Conservation (phyloP, 257 asterid genomes). For the Linaria vulgaris region DNA sequence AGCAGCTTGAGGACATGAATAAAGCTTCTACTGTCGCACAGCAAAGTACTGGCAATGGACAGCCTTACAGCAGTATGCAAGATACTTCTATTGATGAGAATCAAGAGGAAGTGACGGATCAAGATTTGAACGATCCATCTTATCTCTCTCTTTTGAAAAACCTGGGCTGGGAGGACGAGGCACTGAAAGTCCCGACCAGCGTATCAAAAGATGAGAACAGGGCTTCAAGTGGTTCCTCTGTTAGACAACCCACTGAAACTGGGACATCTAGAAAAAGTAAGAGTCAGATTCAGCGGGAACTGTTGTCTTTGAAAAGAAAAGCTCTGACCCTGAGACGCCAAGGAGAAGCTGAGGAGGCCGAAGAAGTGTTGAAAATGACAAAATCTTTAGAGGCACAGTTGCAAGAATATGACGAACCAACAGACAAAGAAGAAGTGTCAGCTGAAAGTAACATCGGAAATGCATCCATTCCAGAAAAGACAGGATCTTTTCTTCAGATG, state of each 20-base stretch:
- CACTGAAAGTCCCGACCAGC: conserved; percentile 22
- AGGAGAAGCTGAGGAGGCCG: conserved; percentile 78
- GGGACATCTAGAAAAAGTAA: conserved; percentile 51
- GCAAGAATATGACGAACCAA: conserved; percentile 57
- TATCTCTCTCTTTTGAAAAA: conserved; percentile 75
- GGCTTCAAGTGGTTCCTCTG: conserved; percentile 29
- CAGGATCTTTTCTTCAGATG: too few relatives aligned
- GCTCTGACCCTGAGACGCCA: conserved; percentile 76
- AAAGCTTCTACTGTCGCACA: conserved; percentile 40
- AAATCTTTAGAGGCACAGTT: conserved; percentile 59
- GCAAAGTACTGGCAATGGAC: conserved; percentile 31
- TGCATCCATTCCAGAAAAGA: too few relatives aligned
- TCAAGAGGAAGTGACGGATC: conserved; percentile 75
- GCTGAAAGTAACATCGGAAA: conserved; percentile 28
- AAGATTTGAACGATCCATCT: conserved; percentile 77
- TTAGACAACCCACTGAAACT: conserved; percentile 28
- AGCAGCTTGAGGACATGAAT: conserved; percentile 85
- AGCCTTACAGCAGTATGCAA: conserved; percentile 18
- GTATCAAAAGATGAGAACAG: conserved; percentile 23
- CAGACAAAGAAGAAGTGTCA: conserved; percentile 28
- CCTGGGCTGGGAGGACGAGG: conserved; percentile 89
- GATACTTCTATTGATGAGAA: conserved; percentile 44
- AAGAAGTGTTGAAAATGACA: conserved; percentile 68
- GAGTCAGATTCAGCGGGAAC: conserved; percentile 81
- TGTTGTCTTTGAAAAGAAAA: conserved; percentile 75